Percentiles rank a stretch among this genome's conserved stretches.
phyloP scores from a whole-genome alignment of 495 filamentous ascomycete species.

The Penicillium robsamsonii region DNA sequence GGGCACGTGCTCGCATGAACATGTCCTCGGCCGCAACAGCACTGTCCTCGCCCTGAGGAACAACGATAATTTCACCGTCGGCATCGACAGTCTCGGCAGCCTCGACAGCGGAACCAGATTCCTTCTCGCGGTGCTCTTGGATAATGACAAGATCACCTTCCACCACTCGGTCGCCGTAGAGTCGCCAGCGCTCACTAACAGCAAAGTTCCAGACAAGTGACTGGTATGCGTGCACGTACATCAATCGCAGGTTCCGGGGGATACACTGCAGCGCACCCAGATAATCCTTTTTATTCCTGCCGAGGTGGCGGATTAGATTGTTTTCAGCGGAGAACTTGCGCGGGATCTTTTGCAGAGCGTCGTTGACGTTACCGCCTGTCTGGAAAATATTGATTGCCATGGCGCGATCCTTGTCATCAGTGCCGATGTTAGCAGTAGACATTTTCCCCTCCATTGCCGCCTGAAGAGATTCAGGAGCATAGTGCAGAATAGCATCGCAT shows the following conservation, averaged over 20 bases:
- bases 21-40: constrained; percentile 53
- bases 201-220: constrained; percentile 89
- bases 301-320: constrained; percentile 72
- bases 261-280: constrained; percentile 76
- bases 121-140: constrained; percentile 50
- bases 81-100: constrained; percentile 53
- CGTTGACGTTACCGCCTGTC: constrained; percentile 42
- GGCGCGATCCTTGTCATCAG: constrained; percentile 76
- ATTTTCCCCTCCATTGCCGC: constrained; percentile 41
- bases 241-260: constrained; percentile 72
- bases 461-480: constrained; percentile 52
- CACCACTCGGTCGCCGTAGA: constrained; percentile 66
- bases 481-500: constrained; percentile 68
- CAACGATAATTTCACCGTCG: constrained; percentile 66
- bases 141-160: constrained; percentile 84
- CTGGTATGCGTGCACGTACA: constrained; percentile 98
- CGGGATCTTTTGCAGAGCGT: constrained; percentile 68
- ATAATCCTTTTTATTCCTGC: constrained; percentile 57
- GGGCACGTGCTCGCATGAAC: constrained; percentile 70
- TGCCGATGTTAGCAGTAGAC: constrained; percentile 46
- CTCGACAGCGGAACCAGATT: constrained; percentile 13
- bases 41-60: constrained; percentile 55
- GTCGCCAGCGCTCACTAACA: constrained; percentile 72
- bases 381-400: constrained; percentile 70
- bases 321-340: constrained; percentile 77